phyloP scores from a whole-genome alignment of 441 rosid species.

The Eutrema salsugineum region DNA sequence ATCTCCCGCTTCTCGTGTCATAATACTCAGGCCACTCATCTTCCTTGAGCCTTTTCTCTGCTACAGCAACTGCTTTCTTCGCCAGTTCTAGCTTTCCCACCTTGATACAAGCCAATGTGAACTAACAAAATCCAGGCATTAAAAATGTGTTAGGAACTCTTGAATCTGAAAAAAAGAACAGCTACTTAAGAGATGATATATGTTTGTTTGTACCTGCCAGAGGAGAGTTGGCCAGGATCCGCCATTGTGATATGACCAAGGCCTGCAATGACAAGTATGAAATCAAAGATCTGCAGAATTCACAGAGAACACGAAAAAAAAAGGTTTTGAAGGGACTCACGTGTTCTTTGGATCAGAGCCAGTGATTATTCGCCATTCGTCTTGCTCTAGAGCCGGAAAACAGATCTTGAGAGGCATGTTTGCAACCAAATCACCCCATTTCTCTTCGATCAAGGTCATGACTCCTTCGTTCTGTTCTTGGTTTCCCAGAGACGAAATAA shows the following conservation, averaged over 20 bases:
- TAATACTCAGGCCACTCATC: constrained; percentile 75
- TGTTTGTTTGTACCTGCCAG: constrained; percentile 54
- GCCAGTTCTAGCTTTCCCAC: constrained; percentile 59
- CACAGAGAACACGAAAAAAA: background rate
- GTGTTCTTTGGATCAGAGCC: constrained; percentile 97
- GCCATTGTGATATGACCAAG: constrained; percentile 98
- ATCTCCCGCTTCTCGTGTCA: constrained; percentile 56
- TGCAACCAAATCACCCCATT: constrained; percentile 89
- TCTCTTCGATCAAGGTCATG: constrained; percentile 63
- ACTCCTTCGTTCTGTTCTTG: constrained; percentile 66
- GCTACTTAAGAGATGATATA: background rate
- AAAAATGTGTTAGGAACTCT: background rate
- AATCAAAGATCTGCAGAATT: background rate
- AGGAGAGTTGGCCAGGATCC: constrained; percentile 97
- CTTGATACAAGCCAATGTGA: constrained; percentile 68
- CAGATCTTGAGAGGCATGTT: constrained; percentile 92
- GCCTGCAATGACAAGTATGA: constrained; percentile 40
- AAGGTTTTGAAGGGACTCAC: constrained; percentile 38
- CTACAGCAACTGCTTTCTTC: constrained; percentile 46
- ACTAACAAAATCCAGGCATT: constrained; percentile 29
- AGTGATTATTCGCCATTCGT: constrained; percentile 87
- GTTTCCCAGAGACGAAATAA: constrained; percentile 75
- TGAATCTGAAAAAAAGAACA: background rate
- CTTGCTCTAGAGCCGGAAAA: constrained; percentile 79
- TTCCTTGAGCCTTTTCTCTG: constrained; percentile 46